Base-by-base conservation (phyloP, 2,329 filamentous ascomycete species). In the Colletotrichum plurivorum region DNA sequence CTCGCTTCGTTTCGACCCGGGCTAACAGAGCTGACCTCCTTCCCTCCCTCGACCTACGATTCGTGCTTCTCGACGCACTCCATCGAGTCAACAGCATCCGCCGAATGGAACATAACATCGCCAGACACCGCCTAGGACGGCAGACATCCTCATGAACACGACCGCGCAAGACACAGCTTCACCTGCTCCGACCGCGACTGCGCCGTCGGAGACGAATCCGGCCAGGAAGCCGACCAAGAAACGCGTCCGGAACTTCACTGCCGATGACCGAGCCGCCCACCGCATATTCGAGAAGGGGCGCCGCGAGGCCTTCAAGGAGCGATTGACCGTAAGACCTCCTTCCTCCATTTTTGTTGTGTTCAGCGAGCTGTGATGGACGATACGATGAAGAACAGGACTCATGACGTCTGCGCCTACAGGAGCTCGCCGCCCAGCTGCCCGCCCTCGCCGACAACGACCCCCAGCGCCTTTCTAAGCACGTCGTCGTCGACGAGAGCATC, bases 221-320 rank as follows among this genome's bases (percentile, higher is more conserved):
- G 27, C 39, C 48, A 67, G 54, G 25, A 68, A 46, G 48, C 8
- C 53, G 9, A 53, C 48, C 20, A 81, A 78, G 71, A 82, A 81
- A 69, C 74, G 79, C 10, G 72, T 80, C 18, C 76, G 80, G 12
- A 78, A 80, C 71, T 82, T 81, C 71, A 82, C 81, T 1, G 77
- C 79, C 5, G 75, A 82, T 57, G 81, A 83, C 58, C 80, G 81
- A 10, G 80, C 80, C 4, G 77, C 78, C 5, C 81, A 83, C 68
- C 76, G 80, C 1, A 75, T 79, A 7, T 82, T 83, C 69, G 81
- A 83, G 61, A 79, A 78, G 70, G 79, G 76, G 3, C 78, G 81
- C 15, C 76, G 81, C n/a, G 81, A 83, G 69, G 78, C 80, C 1
- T 83, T 83, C 72, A 80, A 80, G 58, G 78, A 80, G 49, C 74